phyloP scores from a whole-genome alignment of 2,329 filamentous ascomycete genomes.

The Xylaria sp. region DNA sequence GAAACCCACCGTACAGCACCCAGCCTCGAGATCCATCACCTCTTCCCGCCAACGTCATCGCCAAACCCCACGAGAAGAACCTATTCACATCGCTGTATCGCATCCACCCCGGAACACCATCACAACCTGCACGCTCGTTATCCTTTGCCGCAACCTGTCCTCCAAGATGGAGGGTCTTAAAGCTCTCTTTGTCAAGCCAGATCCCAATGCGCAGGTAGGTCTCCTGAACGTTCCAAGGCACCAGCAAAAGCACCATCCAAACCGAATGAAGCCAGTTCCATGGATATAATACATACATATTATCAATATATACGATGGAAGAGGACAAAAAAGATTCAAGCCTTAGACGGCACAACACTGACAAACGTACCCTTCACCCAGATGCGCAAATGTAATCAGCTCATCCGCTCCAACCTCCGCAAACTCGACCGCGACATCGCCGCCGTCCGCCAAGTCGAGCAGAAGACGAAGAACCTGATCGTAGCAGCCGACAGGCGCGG shows the following conservation, averaged over 20 bases:
- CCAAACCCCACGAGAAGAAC: slow-evolving; percentile 18
- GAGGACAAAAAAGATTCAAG: neutral
- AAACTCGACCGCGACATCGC: slow-evolving; percentile 94
- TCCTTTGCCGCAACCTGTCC: neutral
- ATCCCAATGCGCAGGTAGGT: slow-evolving; percentile 89
- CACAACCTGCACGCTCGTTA: neutral
- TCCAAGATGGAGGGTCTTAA: slow-evolving; percentile 84
- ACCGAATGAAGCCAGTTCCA: neutral
- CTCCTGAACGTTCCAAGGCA: slow-evolving; percentile 3
- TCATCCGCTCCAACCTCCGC: slow-evolving; percentile 90
- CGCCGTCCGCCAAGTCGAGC: slow-evolving; percentile 80
- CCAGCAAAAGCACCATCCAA: neutral
- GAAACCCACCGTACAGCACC: slow-evolving; percentile 4
- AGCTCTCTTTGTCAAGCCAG: slow-evolving; percentile 88
- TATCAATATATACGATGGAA: neutral
- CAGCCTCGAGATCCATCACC: slow-evolving; percentile 27
- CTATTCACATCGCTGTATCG: neutral
- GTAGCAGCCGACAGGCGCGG: slow-evolving; percentile 83
- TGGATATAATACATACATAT: neutral
- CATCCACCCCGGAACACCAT: neutral
- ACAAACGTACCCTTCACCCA: slow-evolving; percentile 53
- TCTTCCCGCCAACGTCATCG: slow-evolving; percentile 35
- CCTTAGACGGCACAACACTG: neutral
- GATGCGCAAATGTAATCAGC: slow-evolving; percentile 94
- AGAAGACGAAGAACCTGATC: slow-evolving; percentile 87